phyloP scores from a whole-genome alignment of 2,329 filamentous ascomycete species.

The Xylaria sp. region DNA sequence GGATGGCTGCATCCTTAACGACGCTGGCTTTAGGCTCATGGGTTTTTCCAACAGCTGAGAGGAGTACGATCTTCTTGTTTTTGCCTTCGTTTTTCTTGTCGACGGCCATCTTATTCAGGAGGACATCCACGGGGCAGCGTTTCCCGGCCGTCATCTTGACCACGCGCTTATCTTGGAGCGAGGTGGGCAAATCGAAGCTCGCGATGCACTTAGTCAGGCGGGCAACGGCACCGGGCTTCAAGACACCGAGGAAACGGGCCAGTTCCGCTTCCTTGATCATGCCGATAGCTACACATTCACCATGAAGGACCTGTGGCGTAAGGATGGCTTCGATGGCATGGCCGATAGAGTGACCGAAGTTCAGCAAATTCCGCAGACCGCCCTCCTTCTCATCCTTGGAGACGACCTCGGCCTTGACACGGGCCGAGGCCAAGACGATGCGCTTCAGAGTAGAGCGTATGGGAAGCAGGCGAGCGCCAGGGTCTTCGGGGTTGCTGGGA shows the following conservation, averaged over 20 bases:
- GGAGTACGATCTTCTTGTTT: constrained; percentile 94
- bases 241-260: constrained; percentile 85
- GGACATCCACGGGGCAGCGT: constrained; percentile 83
- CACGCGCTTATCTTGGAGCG: constrained; percentile 84
- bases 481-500: constrained; percentile 59
- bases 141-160: constrained; percentile 86
- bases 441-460: constrained; percentile 78
- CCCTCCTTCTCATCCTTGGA: constrained; percentile 95
- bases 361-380: constrained; percentile 91
- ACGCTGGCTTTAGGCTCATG: constrained; percentile 88
- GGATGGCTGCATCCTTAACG: constrained; percentile 87
- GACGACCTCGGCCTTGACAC: constrained; percentile 93
- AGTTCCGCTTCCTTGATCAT: constrained; percentile 99
- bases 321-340: constrained; percentile 96
- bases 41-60: constrained; percentile 89
- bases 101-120: constrained; percentile 93
- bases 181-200: constrained; percentile 91
- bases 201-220: constrained; percentile 91
- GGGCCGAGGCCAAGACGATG: constrained; percentile 89
- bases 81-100: constrained; percentile 98
- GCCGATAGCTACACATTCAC: constrained; percentile 94
- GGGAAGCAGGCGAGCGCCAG: constrained; percentile 70
- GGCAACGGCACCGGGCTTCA: constrained; percentile 88
- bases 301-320: constrained; percentile 93
- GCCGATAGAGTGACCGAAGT: constrained; percentile 98